Base-by-base conservation (phyloP, 2,329 filamentous ascomycete genomes). In the Thermomyces lanuginosus region DNA sequence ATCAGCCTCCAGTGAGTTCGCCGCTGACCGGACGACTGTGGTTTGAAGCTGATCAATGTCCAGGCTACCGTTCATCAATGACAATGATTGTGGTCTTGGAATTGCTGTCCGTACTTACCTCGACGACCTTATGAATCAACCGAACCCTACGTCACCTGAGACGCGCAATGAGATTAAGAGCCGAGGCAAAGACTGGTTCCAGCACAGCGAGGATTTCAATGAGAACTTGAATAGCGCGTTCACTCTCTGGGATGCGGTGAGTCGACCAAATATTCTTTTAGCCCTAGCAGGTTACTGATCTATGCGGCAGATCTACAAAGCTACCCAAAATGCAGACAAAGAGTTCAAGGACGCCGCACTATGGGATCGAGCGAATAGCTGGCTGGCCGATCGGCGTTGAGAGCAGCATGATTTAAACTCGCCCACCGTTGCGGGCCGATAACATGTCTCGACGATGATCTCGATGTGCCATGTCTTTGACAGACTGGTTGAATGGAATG, bases 1-100 rank as follows among this genome's bases (percentile, higher is more conserved):
- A 63, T 95, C 32, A 74, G 74, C 37, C 67, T 79, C 38, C 69
- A 68, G 81, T 86, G 63, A 45, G 69, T 54, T 21, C 18, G 25
- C 9, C 12, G 20, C 7, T 9, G 15, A 13, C 7, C 9, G 23
- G 27, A 14, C 5, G 11, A 16, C 14, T 17, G 19, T 13, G 7
- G 20, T 4, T 29, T 9, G 16, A 32, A 17, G 32, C 34, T 36
- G 15, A 40, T 25, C 19, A 21, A 11, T 17, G 22, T 27, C 7
- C 28, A 56, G 52, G 28, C 40, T 59, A 12, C 58, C 56, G 2
- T 60, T 61, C 30, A 50, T 58, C 35, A 50, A 53, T 22, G 48
- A 58, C 39, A 55, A 58, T 35, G 53, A 56, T 33, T 56, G 56
- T 27, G 58, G 57, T 7, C 50, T 61, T 19, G 58, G 56, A 22